Evolutionary conservation across 805 yeast species (phyloP), one percentile per base, ranked within the genome.

Genomic region (Saccharomycopsis fodiens): DNA sequence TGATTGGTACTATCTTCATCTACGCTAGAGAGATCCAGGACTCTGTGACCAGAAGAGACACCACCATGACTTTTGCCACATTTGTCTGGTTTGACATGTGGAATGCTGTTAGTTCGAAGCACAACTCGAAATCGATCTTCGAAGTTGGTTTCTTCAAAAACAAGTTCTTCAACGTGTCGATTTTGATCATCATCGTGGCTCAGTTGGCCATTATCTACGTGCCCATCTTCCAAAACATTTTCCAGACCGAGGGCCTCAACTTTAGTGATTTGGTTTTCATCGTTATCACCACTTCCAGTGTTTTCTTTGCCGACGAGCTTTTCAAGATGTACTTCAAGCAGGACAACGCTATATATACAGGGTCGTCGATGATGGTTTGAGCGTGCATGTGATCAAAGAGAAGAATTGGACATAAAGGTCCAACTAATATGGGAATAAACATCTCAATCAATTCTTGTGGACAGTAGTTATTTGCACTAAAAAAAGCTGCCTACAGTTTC

Each of bases 21-120:
- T 93, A 88, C 61, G 68, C 85, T 37, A 74, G 77, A 51, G 97
- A 91, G 63, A 87, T 91, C 95, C 95, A 86, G 56, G 75, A 79
- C 23, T 75, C 74, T 51, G 80, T 91, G 46, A 88, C 97, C 2
- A 82, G 91, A 12, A 82, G 98, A 65, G 98, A 93, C 61, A 93
- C 98, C 17, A 93, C 99, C 1, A 93, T 93, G 98, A 91, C 98
- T 0, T 93, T 93, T 60, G 93, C 97, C 0, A 86, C 97, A 61
- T 93, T 93, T 66, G 98, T 93, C 8, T 70, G 91, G 46, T 93
- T 81, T 59, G 99, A 93, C 64, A 85, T 93, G 94, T 93, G 93
- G 69, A 93, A 89, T 64, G 99, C 99, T 0, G 69, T 93, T 54
- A 71, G 95, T 13, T 91, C 97, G 64, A 85, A 97, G 58, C 95